Conservation (phyloP, 768 basidiomycete genomes). For the Rhodotorula diobovata region DNA sequence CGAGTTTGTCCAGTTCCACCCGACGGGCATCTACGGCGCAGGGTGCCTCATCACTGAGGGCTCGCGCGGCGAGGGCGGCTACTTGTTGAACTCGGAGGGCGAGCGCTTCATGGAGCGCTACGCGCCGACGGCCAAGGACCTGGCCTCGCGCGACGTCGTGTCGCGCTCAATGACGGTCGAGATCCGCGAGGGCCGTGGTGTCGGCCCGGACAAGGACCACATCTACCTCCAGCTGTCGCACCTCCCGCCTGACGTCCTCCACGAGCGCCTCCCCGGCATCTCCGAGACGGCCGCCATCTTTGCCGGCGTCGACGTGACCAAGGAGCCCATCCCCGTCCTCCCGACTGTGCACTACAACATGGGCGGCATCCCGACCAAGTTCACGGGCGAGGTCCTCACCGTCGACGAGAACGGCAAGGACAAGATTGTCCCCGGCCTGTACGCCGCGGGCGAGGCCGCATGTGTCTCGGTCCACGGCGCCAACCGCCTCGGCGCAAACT, state of each 20-base stretch:
- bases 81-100: slow-evolving; percentile 94
- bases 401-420: slow-evolving; percentile 84
- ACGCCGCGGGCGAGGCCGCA: slow-evolving; percentile 97
- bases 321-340: slow-evolving; percentile 97
- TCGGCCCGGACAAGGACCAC: slow-evolving; percentile 97
- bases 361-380: slow-evolving; percentile 99
- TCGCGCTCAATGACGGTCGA: slow-evolving; percentile 99
- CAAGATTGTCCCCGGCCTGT: slow-evolving; percentile 88
- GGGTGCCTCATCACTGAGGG: slow-evolving; percentile 99
- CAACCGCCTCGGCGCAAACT: slow-evolving; percentile 99
- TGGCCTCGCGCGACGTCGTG: slow-evolving; percentile 98
- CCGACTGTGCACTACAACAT: slow-evolving; percentile 69
- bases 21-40: slow-evolving; percentile 98
- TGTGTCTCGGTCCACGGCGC: slow-evolving; percentile 99
- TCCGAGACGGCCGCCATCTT: slow-evolving; percentile 99
- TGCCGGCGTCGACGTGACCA: slow-evolving; percentile 97
- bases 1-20: slow-evolving; percentile 99
- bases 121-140: slow-evolving; percentile 97
- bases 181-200: slow-evolving; percentile 96
- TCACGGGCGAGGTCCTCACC: slow-evolving; percentile 94
- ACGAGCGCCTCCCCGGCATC: slow-evolving; percentile 95
- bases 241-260: slow-evolving; percentile 88
- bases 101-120: slow-evolving; percentile 99
- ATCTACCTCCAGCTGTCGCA: slow-evolving; percentile 94
- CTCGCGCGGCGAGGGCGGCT: slow-evolving; percentile 98